Evolutionary conservation across 2,329 filamentous ascomycete genomes (phyloP).

Genomic region (Fusarium nurragi): DNA sequence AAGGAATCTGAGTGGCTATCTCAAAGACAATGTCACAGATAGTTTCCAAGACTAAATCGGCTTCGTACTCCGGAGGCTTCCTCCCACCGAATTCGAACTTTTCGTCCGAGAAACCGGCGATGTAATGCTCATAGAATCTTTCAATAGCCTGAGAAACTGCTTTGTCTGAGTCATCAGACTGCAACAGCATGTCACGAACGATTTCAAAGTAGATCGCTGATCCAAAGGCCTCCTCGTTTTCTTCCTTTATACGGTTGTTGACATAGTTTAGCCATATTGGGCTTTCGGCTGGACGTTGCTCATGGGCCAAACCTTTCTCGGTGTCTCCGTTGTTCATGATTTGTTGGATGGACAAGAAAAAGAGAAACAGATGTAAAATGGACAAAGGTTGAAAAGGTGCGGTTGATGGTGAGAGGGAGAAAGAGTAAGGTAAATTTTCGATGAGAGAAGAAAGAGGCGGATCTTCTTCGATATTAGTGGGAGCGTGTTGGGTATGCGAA

Average conservation of each 20-base stretch:
- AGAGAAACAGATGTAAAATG: not conserved
- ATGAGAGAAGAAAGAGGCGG: no score
- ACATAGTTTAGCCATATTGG: not conserved
- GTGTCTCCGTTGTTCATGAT: not conserved
- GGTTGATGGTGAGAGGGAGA: no score
- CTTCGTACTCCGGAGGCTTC: not conserved
- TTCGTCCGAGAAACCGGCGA: not conserved
- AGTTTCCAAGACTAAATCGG: fast-evolving
- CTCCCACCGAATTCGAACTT: not conserved
- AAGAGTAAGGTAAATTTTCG: no score
- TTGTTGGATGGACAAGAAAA: no score
- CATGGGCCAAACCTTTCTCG: no score
- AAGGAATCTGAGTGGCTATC: not conserved
- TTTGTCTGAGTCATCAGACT: not conserved
- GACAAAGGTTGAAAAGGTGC: no score
- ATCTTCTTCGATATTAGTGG: not conserved
- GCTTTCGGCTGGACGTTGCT: not conserved
- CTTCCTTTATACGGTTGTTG: not conserved
- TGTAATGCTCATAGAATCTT: not conserved
- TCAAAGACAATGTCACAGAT: not conserved
- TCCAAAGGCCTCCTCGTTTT: not conserved
- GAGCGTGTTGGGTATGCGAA: not conserved
- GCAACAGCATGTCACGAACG: not conserved
- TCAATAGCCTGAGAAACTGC: not conserved
- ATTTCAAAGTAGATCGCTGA: not conserved